Percentiles rank a stretch among this genome's conserved stretches.
Conservation (phyloP, 192 early-diverging fungal species). For the Gigaspora rosea region DNA sequence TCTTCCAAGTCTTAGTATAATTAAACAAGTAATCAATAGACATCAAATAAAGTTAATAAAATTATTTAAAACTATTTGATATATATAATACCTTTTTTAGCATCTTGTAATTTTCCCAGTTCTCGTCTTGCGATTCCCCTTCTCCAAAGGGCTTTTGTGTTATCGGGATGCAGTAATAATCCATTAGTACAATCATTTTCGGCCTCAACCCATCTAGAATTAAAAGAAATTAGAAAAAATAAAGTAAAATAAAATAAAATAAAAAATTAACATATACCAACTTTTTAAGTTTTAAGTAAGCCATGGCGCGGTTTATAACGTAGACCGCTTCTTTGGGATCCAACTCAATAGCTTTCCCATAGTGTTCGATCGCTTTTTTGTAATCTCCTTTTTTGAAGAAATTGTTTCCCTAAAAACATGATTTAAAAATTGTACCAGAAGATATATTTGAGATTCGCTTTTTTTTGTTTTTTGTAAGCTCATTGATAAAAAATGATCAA, state of each 20-base stretch:
- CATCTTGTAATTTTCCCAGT: slow-evolving; percentile 53
- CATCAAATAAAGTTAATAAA: neutral
- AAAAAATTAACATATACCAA: slow-evolving; percentile 35
- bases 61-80: slow-evolving; percentile 21
- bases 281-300: slow-evolving; percentile 71
- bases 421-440: neutral
- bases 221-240: neutral
- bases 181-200: slow-evolving; percentile 68
- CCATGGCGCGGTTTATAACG: slow-evolving; percentile 81
- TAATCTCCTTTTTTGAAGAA: slow-evolving; percentile 61
- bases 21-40: neutral
- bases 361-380: slow-evolving; percentile 58
- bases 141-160: slow-evolving; percentile 81
- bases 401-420: slow-evolving; percentile 57
- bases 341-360: slow-evolving; percentile 63
- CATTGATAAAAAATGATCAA: slow-evolving; percentile 7
- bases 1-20: slow-evolving; percentile 59
- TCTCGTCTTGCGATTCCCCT: slow-evolving; percentile 65
- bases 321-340: slow-evolving; percentile 62
- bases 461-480: neutral
- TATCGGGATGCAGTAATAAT: slow-evolving; percentile 61
- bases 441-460: neutral
- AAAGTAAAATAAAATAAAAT: neutral
- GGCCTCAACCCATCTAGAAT: slow-evolving; percentile 58
- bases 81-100: slow-evolving; percentile 47